Percentiles rank a stretch among this genome's conserved stretches.
Conservation (phyloP, 192 early-diverging fungal species). For the Glomus cerebriforme region DNA sequence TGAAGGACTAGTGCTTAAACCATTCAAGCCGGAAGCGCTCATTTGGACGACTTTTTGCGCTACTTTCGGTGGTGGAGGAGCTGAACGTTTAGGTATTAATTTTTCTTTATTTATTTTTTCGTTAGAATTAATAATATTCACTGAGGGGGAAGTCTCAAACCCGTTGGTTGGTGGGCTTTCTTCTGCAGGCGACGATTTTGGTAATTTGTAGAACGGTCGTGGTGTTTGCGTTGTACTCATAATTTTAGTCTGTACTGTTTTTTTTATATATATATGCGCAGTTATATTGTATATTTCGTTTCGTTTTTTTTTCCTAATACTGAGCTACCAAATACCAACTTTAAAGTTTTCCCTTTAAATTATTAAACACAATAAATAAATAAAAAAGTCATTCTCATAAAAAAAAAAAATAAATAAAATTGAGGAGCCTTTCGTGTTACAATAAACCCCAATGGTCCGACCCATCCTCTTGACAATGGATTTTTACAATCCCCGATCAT, state of each 20-base stretch:
- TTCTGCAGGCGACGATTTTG: slow-evolving; percentile 22
- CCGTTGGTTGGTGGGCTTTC: slow-evolving; percentile 13
- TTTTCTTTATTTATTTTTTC: slow-evolving; percentile 21
- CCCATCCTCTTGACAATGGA: too few species aligned
- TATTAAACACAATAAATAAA: too few species aligned
- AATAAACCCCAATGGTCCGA: too few species aligned
- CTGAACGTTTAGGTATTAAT: slow-evolving; percentile 42
- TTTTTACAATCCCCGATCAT: too few species aligned
- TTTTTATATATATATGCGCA: not conserved
- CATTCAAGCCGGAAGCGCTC: slow-evolving; percentile 10
- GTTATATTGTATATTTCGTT: not conserved
- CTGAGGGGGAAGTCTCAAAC: not conserved
- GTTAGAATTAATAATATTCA: not conserved
- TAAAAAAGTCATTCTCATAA: too few species aligned
- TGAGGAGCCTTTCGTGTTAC: too few species aligned
- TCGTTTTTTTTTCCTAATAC: too few species aligned
- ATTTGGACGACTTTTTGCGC: not conserved
- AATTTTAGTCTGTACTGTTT: not conserved
- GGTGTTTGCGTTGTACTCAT: slow-evolving; percentile 26
- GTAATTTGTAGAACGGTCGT: slow-evolving; percentile 13
- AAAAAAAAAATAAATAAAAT: too few species aligned
- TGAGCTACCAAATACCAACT: too few species aligned
- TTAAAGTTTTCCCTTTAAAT: too few species aligned
- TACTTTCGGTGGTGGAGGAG: slow-evolving; percentile 41
- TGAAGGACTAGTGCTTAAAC: not conserved